Percentiles rank a stretch among this genome's conserved stretches.
Evolutionary conservation across 139 green algal genomes (phyloP).

Genomic region (Dunaliella primolecta): DNA sequence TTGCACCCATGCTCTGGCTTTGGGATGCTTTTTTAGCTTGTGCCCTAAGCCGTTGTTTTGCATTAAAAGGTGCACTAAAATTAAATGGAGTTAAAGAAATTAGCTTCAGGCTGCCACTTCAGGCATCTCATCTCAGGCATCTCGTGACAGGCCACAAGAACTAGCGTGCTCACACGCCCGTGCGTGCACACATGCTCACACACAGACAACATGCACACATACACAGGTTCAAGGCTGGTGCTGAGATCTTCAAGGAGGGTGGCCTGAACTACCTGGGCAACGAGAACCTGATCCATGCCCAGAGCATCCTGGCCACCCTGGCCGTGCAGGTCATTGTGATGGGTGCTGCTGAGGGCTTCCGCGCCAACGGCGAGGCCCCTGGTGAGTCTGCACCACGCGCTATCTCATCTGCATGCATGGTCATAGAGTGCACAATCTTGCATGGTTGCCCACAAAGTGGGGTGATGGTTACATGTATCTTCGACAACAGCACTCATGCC

Average conservation of each 20-base stretch:
- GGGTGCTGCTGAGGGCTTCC: slow-evolving; percentile 74
- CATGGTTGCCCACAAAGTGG: too few relatives aligned
- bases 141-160: too few relatives aligned
- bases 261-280: slow-evolving; percentile 80
- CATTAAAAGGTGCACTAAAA: too few relatives aligned
- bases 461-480: too few relatives aligned
- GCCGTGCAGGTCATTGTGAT: slow-evolving; percentile 81
- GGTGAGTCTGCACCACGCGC: too few relatives aligned
- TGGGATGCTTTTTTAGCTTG: not conserved
- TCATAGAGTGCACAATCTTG: too few relatives aligned
- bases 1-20: slow-evolving; percentile 74
- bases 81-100: too few relatives aligned
- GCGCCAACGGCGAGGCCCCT: slow-evolving; percentile 61
- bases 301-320: slow-evolving; percentile 88
- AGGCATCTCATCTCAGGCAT: slow-evolving; percentile 69
- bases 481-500: not conserved
- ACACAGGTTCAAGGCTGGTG: slow-evolving; percentile 92
- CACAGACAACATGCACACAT: not conserved
- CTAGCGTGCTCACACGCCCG: too few relatives aligned
- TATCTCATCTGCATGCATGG: too few relatives aligned
- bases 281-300: slow-evolving; percentile 80
- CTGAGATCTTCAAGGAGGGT: slow-evolving; percentile 77
- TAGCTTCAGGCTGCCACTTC: not conserved
- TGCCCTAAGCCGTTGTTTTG: not conserved
- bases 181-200: not conserved